These are phyloP conservation scores for Diaporthe vexans DNA, from an alignment of 2,329 filamentous ascomycete species.

Conservation along the genomic window DNA sequence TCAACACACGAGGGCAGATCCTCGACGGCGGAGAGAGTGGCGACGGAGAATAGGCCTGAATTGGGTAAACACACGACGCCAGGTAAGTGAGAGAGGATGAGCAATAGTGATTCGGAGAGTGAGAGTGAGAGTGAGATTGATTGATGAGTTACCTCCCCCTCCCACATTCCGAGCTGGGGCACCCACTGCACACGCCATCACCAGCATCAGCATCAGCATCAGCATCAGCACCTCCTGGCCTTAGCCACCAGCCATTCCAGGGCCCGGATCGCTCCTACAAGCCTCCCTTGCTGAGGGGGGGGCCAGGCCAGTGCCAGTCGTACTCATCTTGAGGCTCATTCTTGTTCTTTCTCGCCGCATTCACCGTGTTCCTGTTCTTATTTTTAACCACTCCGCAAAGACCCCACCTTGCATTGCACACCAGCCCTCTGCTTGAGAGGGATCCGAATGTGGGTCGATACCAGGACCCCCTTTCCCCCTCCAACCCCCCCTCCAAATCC, in stretches of 20 bases:
- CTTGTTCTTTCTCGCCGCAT: background rate
- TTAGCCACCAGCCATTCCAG: slow-evolving; percentile 22
- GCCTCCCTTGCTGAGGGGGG: background rate
- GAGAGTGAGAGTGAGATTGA: background rate
- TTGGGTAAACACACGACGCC: background rate
- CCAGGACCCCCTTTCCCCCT: background rate
- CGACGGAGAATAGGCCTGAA: background rate
- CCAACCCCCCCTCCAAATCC: too few species aligned
- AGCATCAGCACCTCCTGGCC: background rate
- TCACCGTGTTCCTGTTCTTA: background rate
- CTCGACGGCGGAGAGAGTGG: too few species aligned
- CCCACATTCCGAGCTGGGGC: slow-evolving; percentile 24
- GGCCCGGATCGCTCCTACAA: background rate
- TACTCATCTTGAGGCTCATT: background rate
- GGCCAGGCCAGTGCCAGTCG: background rate
- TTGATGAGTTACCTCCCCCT: background rate
- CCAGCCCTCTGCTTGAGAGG: background rate
- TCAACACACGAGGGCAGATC: too few species aligned
- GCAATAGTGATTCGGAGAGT: background rate
- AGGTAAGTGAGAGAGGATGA: slow-evolving; percentile 8
- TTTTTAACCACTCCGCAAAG: background rate
- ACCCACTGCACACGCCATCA: slow-evolving; percentile 22
- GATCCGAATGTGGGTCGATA: slow-evolving; percentile 1
- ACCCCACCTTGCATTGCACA: slow-evolving; percentile 4
- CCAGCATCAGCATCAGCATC: slow-evolving; percentile 6